phyloP scores from a whole-genome alignment of 2,329 filamentous ascomycete genomes.

The Plectosphaerella sp. region DNA sequence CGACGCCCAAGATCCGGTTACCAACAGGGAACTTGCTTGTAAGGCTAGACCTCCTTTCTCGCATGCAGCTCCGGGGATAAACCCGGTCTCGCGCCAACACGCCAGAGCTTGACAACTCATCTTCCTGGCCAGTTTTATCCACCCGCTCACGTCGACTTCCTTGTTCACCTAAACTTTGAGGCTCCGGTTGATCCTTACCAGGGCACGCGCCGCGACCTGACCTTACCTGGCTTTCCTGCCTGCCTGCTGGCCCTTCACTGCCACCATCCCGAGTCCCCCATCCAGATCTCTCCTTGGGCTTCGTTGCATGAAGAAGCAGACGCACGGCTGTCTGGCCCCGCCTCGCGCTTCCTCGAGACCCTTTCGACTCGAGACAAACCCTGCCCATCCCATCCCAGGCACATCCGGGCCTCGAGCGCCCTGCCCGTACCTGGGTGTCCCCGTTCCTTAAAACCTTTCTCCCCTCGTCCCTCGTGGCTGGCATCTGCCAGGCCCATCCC shows the following conservation, averaged over 20 bases:
- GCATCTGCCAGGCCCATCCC: neutral
- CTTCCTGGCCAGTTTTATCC: slow-evolving; percentile 17
- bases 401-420: neutral
- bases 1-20: slow-evolving; percentile 27
- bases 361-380: neutral
- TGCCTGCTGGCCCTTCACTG: slow-evolving; percentile 5
- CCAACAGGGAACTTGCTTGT: slow-evolving; percentile 35
- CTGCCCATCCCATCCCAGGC: slow-evolving; percentile 1
- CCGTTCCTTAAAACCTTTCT: slow-evolving; percentile 5
- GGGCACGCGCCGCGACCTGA: slow-evolving; percentile 9
- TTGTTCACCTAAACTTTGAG: slow-evolving; percentile 14
- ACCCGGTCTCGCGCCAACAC: slow-evolving; percentile 31
- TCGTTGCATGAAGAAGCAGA: neutral
- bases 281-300: slow-evolving; percentile 1
- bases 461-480: neutral
- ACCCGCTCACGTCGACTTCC: slow-evolving; percentile 15
- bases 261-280: slow-evolving; percentile 6
- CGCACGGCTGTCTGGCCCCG: neutral
- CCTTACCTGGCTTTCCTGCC: slow-evolving; percentile 9
- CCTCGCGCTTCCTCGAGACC: neutral
- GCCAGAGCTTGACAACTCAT: slow-evolving; percentile 29
- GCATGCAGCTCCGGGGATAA: slow-evolving; percentile 32
- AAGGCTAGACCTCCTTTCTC: slow-evolving; percentile 28
- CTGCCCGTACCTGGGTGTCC: neutral
- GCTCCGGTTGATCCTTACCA: slow-evolving; percentile 9